Evolutionary conservation across 495 filamentous ascomycete genomes (phyloP).

Genomic region (Apiosordaria backusii): DNA sequence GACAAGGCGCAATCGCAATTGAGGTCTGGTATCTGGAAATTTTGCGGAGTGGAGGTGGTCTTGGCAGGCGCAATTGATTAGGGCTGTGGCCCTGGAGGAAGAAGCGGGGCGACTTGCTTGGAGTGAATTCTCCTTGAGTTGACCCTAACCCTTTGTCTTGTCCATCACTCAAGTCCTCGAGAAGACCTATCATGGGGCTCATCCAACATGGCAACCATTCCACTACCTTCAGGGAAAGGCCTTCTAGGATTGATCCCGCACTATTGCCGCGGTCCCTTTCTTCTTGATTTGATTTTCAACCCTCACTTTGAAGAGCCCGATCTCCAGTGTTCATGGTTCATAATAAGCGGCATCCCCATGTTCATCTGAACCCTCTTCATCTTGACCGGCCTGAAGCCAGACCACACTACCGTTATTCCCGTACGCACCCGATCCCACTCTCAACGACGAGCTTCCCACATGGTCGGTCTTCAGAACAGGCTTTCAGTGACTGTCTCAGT

Average conservation of each 20-base stretch:
- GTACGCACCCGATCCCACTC: no score
- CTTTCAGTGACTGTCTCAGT: background rate
- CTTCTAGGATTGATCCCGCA: no score
- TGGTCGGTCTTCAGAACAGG: background rate
- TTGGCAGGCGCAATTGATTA: conserved; percentile 22
- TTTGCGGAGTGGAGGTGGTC: conserved; percentile 23
- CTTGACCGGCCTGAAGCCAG: background rate
- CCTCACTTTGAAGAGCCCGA: no score
- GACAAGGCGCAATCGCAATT: conserved; percentile 16
- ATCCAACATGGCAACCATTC: no score
- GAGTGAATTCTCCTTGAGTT: background rate
- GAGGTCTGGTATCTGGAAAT: conserved; percentile 20
- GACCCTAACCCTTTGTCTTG: background rate
- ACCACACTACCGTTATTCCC: no score
- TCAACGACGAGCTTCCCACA: background rate
- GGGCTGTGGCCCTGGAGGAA: conserved; percentile 23
- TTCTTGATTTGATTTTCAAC: no score
- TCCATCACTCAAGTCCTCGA: background rate
- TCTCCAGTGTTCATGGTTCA: no score
- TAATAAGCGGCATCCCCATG: no score
- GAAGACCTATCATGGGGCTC: no score
- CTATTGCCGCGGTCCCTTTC: no score
- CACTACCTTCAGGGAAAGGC: no score
- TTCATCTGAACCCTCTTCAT: background rate
- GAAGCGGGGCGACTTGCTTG: no score